phyloP scores from a whole-genome alignment of 106 monocot genomes.

The Dendrobium chrysotoxum region DNA sequence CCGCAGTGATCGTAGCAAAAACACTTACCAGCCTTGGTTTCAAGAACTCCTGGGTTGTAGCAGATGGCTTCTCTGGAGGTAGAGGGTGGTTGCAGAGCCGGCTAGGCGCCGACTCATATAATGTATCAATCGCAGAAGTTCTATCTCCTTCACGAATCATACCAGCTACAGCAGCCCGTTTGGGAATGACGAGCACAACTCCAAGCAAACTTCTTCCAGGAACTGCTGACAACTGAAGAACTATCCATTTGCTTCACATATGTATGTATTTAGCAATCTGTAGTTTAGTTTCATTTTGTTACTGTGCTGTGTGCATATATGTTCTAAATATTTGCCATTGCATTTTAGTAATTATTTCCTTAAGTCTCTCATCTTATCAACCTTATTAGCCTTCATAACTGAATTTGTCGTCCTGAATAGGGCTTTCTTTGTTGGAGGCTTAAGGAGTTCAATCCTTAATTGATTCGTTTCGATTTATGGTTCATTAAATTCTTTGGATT shows the following conservation, averaged over 20 bases:
- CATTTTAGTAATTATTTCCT: not conserved
- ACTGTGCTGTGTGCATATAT: not conserved
- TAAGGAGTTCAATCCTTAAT: too few species aligned
- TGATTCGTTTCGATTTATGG: too few species aligned
- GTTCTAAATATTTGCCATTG: not conserved
- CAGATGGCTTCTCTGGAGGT: slow-evolving; percentile 68
- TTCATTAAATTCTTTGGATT: too few species aligned
- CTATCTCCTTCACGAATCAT: slow-evolving; percentile 76
- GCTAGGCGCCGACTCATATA: slow-evolving; percentile 65
- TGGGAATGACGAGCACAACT: slow-evolving; percentile 47
- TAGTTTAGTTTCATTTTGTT: slow-evolving; percentile 1
- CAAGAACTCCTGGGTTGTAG: slow-evolving; percentile 63
- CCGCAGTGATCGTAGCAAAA: slow-evolving; percentile 66
- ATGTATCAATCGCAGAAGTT: slow-evolving; percentile 38
- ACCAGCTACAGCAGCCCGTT: slow-evolving; percentile 47
- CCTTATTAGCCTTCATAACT: too few species aligned
- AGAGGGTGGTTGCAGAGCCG: slow-evolving; percentile 84
- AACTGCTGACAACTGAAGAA: slow-evolving; percentile 28
- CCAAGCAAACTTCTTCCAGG: slow-evolving; percentile 63
- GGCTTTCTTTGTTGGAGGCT: too few species aligned
- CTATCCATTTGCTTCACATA: not conserved
- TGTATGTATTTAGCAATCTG: not conserved
- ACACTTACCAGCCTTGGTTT: slow-evolving; percentile 61
- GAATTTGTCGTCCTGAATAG: too few species aligned
- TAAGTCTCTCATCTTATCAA: too few species aligned